These are phyloP conservation scores for Aspergillus fructus DNA, from an alignment of 2,329 filamentous ascomycete species.

Conservation along the genomic window DNA sequence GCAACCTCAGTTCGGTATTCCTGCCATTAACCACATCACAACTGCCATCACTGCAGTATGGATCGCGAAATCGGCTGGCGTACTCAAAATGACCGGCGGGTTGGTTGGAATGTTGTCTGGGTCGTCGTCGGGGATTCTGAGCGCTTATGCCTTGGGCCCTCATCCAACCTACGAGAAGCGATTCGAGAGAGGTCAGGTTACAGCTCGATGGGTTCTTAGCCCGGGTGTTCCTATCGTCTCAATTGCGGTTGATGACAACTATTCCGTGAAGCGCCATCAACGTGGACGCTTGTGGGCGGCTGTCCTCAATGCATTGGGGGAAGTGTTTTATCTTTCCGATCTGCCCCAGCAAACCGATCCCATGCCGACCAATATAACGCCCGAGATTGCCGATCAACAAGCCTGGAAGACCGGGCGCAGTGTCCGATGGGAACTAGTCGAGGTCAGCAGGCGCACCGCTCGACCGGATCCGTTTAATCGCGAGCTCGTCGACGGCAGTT, in stretches of 20 bases:
- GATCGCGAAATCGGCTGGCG: slow-evolving; percentile 78
- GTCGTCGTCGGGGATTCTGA: slow-evolving; percentile 78
- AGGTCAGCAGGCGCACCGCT: slow-evolving; percentile 71
- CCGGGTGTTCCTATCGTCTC: slow-evolving; percentile 89
- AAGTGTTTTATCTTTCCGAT: slow-evolving; percentile 80
- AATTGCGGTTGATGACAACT: slow-evolving; percentile 80
- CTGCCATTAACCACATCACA: slow-evolving; percentile 66
- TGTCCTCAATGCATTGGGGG: slow-evolving; percentile 88
- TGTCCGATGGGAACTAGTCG: slow-evolving; percentile 77
- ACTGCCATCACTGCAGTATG: slow-evolving; percentile 79
- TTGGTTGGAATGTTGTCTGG: slow-evolving; percentile 80
- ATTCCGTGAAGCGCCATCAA: slow-evolving; percentile 67
- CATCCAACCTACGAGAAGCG: slow-evolving; percentile 60
- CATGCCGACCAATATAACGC: slow-evolving; percentile 43
- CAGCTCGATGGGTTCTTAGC: slow-evolving; percentile 83
- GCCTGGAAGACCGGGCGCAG: slow-evolving; percentile 81
- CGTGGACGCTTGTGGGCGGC: slow-evolving; percentile 82
- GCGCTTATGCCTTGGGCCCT: slow-evolving; percentile 73
- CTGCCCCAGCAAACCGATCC: slow-evolving; percentile 59
- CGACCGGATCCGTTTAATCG: slow-evolving; percentile 71
- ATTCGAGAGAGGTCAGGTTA: slow-evolving; percentile 72
- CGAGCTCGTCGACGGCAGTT: slow-evolving; percentile 67
- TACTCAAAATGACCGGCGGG: slow-evolving; percentile 71
- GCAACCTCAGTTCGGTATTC: slow-evolving; percentile 70
- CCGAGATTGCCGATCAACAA: slow-evolving; percentile 59